These are phyloP conservation scores for Achaetomium macrosporum DNA, from an alignment of 2,329 filamentous ascomycete species.

Conservation along the genomic window DNA sequence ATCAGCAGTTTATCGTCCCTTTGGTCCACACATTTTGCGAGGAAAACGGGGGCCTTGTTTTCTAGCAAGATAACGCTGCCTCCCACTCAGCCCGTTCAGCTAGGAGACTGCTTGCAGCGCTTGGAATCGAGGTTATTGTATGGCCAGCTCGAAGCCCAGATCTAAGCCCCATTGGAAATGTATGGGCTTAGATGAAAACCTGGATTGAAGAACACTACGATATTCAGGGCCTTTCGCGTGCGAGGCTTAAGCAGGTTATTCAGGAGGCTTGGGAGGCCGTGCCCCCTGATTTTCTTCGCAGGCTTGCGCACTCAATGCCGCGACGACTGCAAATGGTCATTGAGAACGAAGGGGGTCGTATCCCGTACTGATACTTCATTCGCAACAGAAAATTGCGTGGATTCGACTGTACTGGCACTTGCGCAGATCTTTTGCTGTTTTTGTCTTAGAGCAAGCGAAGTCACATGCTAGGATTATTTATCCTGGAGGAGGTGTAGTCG, in stretches of 20 bases:
- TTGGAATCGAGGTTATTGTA: slow-evolving; percentile 1
- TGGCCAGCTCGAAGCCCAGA: slow-evolving; percentile 6
- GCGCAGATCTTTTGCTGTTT: too few species aligned
- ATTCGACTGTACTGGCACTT: background rate
- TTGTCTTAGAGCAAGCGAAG: too few species aligned
- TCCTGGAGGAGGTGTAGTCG: background rate
- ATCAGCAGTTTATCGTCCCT: slow-evolving; percentile 6
- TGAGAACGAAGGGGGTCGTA: background rate
- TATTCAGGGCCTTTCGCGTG: background rate
- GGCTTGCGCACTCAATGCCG: background rate
- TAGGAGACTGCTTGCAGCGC: background rate
- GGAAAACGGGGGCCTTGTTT: background rate
- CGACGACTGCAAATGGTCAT: background rate
- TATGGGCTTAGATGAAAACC: slow-evolving; percentile 4
- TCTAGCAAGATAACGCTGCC: slow-evolving; percentile 4
- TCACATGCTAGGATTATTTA: too few species aligned
- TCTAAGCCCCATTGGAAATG: slow-evolving; percentile 6
- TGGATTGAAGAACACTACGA: slow-evolving; percentile 2
- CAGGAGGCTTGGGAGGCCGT: background rate
- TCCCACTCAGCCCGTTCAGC: background rate
- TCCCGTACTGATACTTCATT: background rate
- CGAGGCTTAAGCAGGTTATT: background rate
- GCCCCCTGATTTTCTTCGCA: background rate
- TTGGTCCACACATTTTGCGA: slow-evolving; percentile 5
- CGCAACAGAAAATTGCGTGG: background rate